Evolutionary conservation across 805 yeast genomes (phyloP).

Genomic region (Metschnikowia arizonensis): DNA sequence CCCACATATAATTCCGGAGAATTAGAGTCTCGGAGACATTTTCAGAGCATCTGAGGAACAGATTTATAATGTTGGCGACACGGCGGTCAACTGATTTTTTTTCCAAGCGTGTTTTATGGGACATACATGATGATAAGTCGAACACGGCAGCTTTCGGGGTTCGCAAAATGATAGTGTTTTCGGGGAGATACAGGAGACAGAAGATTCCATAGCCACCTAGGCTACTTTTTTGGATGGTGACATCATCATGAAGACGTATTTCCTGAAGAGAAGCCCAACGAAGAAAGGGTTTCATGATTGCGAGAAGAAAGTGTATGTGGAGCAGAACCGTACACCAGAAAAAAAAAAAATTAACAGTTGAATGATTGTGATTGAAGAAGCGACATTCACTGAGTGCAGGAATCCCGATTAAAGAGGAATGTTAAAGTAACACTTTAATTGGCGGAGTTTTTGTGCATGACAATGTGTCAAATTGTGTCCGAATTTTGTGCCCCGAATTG

Average conservation of each 20-base stretch:
- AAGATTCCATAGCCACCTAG: conserved; percentile 17
- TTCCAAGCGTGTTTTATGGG: neutral
- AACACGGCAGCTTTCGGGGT: conserved; percentile 10
- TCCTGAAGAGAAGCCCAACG: conserved; percentile 9
- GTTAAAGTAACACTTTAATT: no score
- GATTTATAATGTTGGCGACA: neutral
- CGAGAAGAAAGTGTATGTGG: no score
- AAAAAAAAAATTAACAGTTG: no score
- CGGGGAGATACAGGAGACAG: conserved; percentile 2
- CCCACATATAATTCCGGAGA: conserved; percentile 17
- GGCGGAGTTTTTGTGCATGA: neutral
- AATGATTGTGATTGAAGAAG: no score
- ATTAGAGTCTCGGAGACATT: conserved; percentile 14
- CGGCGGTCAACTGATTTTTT: neutral
- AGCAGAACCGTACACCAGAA: conserved; percentile 13
- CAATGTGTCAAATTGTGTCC: no score
- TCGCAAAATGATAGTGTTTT: conserved; percentile 10
- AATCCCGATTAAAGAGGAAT: neutral
- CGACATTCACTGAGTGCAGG: neutral
- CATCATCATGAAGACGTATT: conserved; percentile 5
- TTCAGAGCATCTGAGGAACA: conserved; percentile 1
- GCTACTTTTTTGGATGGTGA: conserved; percentile 6
- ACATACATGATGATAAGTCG: conserved; percentile 8
- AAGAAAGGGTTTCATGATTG: neutral
- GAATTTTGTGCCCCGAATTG: no score